phyloP scores from a whole-genome alignment of 2,329 filamentous ascomycete genomes.

The Lecanosticta acicola region DNA sequence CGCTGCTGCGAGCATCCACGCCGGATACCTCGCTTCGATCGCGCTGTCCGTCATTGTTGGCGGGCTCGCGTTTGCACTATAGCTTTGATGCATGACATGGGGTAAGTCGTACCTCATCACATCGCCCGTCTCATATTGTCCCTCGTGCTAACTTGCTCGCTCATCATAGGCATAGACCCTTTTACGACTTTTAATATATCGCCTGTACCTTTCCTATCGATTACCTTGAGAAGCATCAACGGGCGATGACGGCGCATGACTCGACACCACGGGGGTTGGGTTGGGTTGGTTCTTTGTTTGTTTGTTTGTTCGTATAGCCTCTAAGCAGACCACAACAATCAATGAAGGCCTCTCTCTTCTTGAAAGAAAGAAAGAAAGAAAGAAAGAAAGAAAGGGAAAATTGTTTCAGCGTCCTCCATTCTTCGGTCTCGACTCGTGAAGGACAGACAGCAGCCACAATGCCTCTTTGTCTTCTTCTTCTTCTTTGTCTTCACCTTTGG shows the following conservation, averaged over 20 bases:
- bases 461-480: neutral
- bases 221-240: too few relatives aligned
- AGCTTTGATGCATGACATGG: conserved; percentile 3
- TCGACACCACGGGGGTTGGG: too few relatives aligned
- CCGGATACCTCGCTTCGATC: conserved; percentile 12
- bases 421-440: neutral
- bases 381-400: too few relatives aligned
- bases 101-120: neutral
- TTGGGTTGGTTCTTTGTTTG: too few relatives aligned
- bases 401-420: neutral
- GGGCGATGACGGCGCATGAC: too few relatives aligned
- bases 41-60: conserved; percentile 16
- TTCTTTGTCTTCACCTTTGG: too few relatives aligned
- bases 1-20: conserved; percentile 9
- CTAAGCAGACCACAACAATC: too few relatives aligned
- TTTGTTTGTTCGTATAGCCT: too few relatives aligned
- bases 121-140: neutral
- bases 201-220: too few relatives aligned
- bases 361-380: too few relatives aligned
- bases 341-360: too few relatives aligned
- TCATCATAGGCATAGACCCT: too few relatives aligned
- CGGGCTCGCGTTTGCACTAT: conserved; percentile 23
- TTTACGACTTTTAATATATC: neutral
- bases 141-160: neutral
- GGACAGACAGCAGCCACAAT: neutral